phyloP scores from a whole-genome alignment of 2,329 filamentous ascomycete genomes.

The Sordariomycetes sp. region DNA sequence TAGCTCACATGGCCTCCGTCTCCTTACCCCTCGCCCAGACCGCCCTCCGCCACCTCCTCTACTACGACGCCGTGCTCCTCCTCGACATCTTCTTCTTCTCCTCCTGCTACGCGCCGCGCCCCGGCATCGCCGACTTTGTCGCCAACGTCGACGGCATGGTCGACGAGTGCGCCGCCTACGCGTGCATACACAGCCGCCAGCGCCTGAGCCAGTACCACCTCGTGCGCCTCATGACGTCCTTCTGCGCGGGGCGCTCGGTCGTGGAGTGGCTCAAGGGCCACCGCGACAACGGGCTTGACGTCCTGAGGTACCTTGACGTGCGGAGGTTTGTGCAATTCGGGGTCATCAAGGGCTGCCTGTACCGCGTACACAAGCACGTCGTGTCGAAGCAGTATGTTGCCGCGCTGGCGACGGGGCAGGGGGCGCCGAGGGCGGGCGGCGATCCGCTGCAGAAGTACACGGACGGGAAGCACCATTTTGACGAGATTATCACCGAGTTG shows the following conservation, averaged over 20 bases:
- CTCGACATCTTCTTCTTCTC: slow-evolving; percentile 93
- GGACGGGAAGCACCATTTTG: slow-evolving; percentile 67
- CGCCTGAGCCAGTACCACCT: slow-evolving; percentile 52
- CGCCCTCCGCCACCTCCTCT: slow-evolving; percentile 79
- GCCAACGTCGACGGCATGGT: slow-evolving; percentile 63
- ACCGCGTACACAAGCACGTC: slow-evolving; percentile 86
- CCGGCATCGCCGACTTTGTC: slow-evolving; percentile 70
- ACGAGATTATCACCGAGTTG: slow-evolving; percentile 72
- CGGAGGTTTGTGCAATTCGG: slow-evolving; percentile 91
- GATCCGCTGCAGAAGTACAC: slow-evolving; percentile 56
- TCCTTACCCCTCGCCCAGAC: slow-evolving; percentile 78
- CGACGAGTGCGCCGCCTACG: slow-evolving; percentile 80
- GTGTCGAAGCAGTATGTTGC: slow-evolving; percentile 55
- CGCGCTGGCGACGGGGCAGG: slow-evolving; percentile 42
- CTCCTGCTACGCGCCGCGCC: slow-evolving; percentile 76
- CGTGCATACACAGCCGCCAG: slow-evolving; percentile 38
- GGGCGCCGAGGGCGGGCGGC: slow-evolving; percentile 24
- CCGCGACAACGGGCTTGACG: slow-evolving; percentile 50
- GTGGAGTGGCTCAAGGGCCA: slow-evolving; percentile 79
- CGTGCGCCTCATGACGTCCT: slow-evolving; percentile 74
- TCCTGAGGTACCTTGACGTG: slow-evolving; percentile 71
- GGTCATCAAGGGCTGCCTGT: slow-evolving; percentile 88
- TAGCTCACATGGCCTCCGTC: slow-evolving; percentile 75
- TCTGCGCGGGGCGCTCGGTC: slow-evolving; percentile 73
- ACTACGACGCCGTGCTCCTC: slow-evolving; percentile 83